Conservation (phyloP, 2,329 filamentous ascomycete genomes). For the Botrytis byssoidea region DNA sequence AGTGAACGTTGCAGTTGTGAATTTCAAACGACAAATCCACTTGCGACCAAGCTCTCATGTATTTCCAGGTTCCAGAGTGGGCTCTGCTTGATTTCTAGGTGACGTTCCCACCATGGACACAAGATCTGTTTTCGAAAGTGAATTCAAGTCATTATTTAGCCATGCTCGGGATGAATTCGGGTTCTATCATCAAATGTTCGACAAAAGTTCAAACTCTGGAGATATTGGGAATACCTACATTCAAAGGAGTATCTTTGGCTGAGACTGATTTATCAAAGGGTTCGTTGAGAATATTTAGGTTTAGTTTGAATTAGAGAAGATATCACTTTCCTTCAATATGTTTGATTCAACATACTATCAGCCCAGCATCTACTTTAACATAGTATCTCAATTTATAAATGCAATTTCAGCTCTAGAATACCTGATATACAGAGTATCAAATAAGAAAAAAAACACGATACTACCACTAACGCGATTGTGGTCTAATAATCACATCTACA, state of each 20-base stretch:
- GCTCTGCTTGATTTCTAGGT: neutral
- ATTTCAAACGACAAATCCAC: neutral
- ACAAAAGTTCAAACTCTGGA: neutral
- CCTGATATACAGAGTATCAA: neutral
- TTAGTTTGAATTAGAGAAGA: too few species aligned
- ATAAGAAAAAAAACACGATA: neutral
- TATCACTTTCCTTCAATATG: too few species aligned
- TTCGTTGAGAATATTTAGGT: rapidly evolving
- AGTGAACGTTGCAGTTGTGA: neutral
- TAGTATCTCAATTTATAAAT: too few species aligned
- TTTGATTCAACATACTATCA: too few species aligned
- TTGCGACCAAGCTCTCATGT: neutral
- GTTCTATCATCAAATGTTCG: too few species aligned
- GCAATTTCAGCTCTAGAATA: too few species aligned
- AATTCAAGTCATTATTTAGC: neutral
- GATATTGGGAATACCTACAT: rapidly evolving
- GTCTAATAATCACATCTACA: neutral
- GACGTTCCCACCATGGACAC: rapidly evolving
- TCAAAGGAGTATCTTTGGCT: neutral
- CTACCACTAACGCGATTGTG: rapidly evolving
- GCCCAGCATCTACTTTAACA: rapidly evolving
- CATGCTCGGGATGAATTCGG: neutral
- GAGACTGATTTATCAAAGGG: neutral
- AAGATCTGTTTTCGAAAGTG: neutral
- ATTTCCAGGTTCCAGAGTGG: neutral